Percentiles rank a stretch among this genome's conserved stretches.
phyloP scores from a whole-genome alignment of 805 yeast species.

The Candida krabiensis region DNA sequence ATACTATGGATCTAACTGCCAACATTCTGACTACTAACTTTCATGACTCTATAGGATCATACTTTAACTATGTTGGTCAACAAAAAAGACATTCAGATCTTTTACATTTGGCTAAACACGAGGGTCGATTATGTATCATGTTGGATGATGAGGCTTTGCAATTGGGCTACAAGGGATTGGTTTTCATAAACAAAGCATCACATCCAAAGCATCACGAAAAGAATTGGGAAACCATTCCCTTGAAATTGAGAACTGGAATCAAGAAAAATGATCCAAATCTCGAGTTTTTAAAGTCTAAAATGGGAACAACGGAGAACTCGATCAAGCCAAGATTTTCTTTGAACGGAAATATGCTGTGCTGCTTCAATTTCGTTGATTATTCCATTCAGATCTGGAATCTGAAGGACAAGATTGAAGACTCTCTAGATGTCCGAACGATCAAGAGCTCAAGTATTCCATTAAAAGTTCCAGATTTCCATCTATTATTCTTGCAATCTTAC shows the following conservation, averaged over 20 bases:
- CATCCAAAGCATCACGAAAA: slow-evolving; percentile 13
- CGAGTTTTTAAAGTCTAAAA: slow-evolving; percentile 3
- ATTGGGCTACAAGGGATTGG: slow-evolving; percentile 23
- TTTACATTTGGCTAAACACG: slow-evolving; percentile 9
- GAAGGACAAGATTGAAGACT: slow-evolving; percentile 4
- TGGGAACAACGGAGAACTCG: slow-evolving; percentile 10
- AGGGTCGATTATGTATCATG: slow-evolving; percentile 15
- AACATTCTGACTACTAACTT: slow-evolving; percentile 22
- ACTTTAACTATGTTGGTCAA: slow-evolving; percentile 6
- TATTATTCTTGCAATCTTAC: slow-evolving; percentile 24
- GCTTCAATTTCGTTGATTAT: slow-evolving; percentile 19
- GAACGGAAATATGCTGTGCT: slow-evolving; percentile 18
- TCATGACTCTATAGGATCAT: slow-evolving; percentile 14
- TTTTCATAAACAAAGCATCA: slow-evolving; percentile 8
- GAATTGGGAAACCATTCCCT: slow-evolving; percentile 18
- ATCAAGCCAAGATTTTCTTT: slow-evolving; percentile 20
- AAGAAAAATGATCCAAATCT: neutral
- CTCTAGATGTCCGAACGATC: slow-evolving; percentile 14
- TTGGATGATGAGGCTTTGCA: slow-evolving; percentile 15
- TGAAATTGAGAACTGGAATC: slow-evolving; percentile 8
- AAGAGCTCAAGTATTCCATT: slow-evolving; percentile 23
- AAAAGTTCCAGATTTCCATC: slow-evolving; percentile 28
- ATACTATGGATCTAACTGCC: slow-evolving; percentile 21
- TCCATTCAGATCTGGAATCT: slow-evolving; percentile 24
- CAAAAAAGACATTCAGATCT: slow-evolving; percentile 9